Percentiles rank a stretch among this genome's conserved stretches.
phyloP scores from a whole-genome alignment of 169 alveolate genomes.

The Plasmodium adleri region DNA sequence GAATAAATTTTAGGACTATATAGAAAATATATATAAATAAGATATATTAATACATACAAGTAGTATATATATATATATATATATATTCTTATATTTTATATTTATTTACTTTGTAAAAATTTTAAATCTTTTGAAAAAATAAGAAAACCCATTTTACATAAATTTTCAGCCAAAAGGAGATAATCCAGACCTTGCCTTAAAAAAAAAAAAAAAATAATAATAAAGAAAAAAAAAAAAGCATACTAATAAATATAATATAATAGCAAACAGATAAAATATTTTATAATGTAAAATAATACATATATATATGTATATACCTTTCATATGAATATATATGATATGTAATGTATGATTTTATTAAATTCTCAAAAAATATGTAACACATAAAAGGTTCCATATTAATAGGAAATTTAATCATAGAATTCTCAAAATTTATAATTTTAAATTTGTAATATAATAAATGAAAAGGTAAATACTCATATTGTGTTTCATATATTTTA shows the following conservation, averaged over 20 bases:
- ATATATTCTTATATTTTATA: neutral
- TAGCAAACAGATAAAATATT: too few species aligned
- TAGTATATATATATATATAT: neutral
- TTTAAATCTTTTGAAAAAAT: conserved; percentile 41
- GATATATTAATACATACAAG: neutral
- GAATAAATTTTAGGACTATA: conserved; percentile 44
- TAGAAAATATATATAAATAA: neutral
- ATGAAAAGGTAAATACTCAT: conserved; percentile 32
- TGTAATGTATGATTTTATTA: conserved; percentile 47
- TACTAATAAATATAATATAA: too few species aligned
- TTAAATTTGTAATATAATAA: conserved; percentile 52
- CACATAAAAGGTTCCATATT: conserved; percentile 8
- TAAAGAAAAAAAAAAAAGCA: neutral
- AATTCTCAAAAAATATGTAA: conserved; percentile 31
- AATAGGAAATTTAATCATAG: neutral
- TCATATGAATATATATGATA: conserved; percentile 18
- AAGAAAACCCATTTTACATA: conserved; percentile 28
- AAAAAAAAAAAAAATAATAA: conserved; percentile 2
- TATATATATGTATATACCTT: conserved; percentile 26
- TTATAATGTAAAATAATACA: neutral
- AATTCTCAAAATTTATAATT: conserved; percentile 1
- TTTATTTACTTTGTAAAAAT: conserved; percentile 31
- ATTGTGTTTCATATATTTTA: conserved; percentile 40
- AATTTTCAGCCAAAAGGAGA: conserved; percentile 43
- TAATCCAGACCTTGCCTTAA: conserved; percentile 38